These are phyloP conservation scores for Cryptosporidium bovis DNA, from an alignment of 169 alveolate species.

Conservation along the genomic window DNA sequence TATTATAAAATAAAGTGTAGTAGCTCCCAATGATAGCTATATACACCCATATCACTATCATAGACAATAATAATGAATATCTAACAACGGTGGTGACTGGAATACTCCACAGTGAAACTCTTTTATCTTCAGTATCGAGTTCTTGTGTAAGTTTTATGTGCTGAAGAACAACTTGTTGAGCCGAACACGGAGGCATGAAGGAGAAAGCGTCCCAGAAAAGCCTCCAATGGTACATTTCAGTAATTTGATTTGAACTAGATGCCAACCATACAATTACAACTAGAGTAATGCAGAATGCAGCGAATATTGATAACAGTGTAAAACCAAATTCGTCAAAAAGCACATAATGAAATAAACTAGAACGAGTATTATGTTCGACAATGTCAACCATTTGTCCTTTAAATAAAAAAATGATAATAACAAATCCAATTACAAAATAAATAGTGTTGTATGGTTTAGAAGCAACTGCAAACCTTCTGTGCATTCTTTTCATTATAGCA, in stretches of 20 bases:
- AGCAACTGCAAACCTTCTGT: slow-evolving; percentile 67
- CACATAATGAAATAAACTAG: slow-evolving; percentile 16
- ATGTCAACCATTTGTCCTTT: background rate
- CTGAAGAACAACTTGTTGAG: slow-evolving; percentile 68
- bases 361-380: background rate
- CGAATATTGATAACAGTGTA: slow-evolving; percentile 52
- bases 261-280: slow-evolving; percentile 68
- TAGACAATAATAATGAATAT: slow-evolving; percentile 11
- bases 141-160: slow-evolving; percentile 68
- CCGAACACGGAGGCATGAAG: slow-evolving; percentile 72
- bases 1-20: background rate
- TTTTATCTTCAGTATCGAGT: slow-evolving; percentile 49
- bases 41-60: slow-evolving; percentile 41
- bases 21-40: slow-evolving; percentile 53
- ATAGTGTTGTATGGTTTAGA: slow-evolving; percentile 46
- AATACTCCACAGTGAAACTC: slow-evolving; percentile 51
- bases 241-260: slow-evolving; percentile 37
- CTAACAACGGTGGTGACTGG: slow-evolving; percentile 42
- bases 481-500: slow-evolving; percentile 74
- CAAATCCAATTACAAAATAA: slow-evolving; percentile 49
- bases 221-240: slow-evolving; percentile 53
- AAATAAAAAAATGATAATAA: background rate
- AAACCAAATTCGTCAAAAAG: slow-evolving; percentile 71
- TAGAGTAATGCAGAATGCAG: slow-evolving; percentile 47
- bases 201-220: slow-evolving; percentile 72